Base-by-base conservation (phyloP, 305 asterid genomes). In the Rubia tinctorum region DNA sequence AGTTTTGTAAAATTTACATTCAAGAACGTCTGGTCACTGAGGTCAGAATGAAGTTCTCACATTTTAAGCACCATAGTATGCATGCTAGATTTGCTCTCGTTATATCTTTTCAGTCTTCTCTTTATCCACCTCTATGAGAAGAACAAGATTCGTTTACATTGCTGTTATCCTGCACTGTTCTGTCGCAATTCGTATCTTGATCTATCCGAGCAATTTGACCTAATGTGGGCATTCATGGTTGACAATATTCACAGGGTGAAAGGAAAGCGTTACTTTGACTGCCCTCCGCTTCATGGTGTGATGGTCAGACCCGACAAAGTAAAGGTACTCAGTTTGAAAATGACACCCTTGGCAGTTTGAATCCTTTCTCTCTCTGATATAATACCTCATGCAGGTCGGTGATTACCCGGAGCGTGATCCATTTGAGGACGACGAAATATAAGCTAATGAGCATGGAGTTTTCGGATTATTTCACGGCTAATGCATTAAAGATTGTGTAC, bases 291-390 rank as follows among this genome's bases (percentile, higher is more conserved):
- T 72, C 89, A 91, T 79, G 99, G 99, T 51, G 95, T 85, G 73
- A 86, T 94, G 84, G 93, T 90, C 75, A 88, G 96, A 80, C 97
- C 94, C 65, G 98, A 92, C 82, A 94, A 89, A 90, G 95, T 94
- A 44, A 83, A 90, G 97, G 98, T 88, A 73, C 64, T 84, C 84
- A 65, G 39, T 74, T 43, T 53, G 60, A 55, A 56, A 56, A 18
- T 60, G 44, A 18, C 7, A 68, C 68, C 40, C 47, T 14, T 6
- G 40, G 67, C 13, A 43, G 68, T 18, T 44, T 69, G 27, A 10
- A 9, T 59, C 55, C 45, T 62, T 23, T 18, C 68, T 37, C 27
- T 58, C 27, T 27, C 12, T n/a, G 23, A 39, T 25, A 44, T 39
- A 58, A 14, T 47, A 44, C 18, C 62, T 75, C 49, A 10, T 70